phyloP scores from a whole-genome alignment of 2,329 filamentous ascomycete genomes.

The Sclerotinia nivalis region DNA sequence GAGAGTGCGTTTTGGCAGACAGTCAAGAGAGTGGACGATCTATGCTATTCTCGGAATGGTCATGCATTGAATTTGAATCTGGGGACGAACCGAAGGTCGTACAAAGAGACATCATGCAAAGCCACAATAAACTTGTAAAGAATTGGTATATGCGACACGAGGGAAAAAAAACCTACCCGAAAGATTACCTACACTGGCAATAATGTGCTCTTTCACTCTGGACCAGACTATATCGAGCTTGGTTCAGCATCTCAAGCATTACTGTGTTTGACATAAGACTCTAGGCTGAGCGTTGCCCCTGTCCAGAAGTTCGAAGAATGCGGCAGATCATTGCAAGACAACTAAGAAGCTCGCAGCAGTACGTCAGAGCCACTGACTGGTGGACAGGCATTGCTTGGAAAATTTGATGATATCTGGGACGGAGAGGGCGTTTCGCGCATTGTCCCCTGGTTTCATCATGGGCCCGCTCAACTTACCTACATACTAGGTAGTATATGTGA shows the following conservation, averaged over 20 bases:
- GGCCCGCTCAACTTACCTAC: constrained; percentile 9
- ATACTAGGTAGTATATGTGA: not conserved
- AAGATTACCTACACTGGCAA: constrained; percentile 6
- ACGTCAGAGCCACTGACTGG: not conserved
- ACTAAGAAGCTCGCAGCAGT: not conserved
- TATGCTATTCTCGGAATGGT: constrained; percentile 19
- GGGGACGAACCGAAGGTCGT: constrained; percentile 6
- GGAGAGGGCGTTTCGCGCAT: constrained; percentile 19
- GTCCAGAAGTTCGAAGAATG: not conserved
- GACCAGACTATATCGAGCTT: constrained; percentile 8
- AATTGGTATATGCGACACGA: constrained; percentile 9
- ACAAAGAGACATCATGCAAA: constrained; percentile 11
- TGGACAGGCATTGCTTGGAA: constrained; percentile 5
- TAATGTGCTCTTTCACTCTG: constrained; percentile 1
- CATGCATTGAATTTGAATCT: constrained; percentile 9
- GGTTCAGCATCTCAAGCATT: constrained; percentile 12
- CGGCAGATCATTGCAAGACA: not conserved
- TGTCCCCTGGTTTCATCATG: constrained; percentile 23
- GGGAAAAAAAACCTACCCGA: not conserved
- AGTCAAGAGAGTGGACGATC: not conserved
- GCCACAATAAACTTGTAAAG: not conserved
- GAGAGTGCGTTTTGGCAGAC: constrained; percentile 17
- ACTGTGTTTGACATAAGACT: constrained; percentile 21
- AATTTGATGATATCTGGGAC: constrained; percentile 21
- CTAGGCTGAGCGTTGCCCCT: constrained; percentile 7